Conservation (phyloP, 140 eudicot species). For the Cichorium intybus region DNA sequence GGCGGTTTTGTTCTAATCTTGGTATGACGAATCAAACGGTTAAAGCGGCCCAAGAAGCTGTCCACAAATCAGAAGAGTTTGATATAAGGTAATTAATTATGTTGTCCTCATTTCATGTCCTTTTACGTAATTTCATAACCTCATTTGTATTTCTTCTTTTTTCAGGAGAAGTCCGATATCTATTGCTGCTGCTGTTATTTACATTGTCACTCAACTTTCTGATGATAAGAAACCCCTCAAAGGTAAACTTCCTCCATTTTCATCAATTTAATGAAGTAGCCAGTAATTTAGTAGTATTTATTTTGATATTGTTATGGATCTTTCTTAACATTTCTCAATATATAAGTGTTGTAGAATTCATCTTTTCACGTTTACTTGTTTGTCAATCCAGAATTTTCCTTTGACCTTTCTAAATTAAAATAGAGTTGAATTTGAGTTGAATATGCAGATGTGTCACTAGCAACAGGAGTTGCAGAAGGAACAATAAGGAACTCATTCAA, state of each 20-base stretch:
- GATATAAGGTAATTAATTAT: conserved; percentile 58
- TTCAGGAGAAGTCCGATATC: conserved; percentile 84
- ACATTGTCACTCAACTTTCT: conserved; percentile 66
- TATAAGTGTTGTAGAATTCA: no score
- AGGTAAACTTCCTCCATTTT: conserved; percentile 36
- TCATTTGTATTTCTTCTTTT: background rate
- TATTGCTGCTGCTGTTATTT: conserved; percentile 80
- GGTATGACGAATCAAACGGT: conserved; percentile 55
- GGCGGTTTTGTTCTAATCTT: conserved; percentile 69
- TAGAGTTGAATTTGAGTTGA: background rate
- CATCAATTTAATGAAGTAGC: no score
- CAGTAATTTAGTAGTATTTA: no score
- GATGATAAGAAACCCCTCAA: conserved; percentile 70
- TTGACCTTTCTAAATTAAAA: background rate
- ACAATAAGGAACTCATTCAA: conserved; percentile 42
- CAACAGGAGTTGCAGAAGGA: conserved; percentile 43
- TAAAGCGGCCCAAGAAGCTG: conserved; percentile 68
- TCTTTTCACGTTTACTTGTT: no score
- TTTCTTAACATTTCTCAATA: no score
- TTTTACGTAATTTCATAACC: background rate
- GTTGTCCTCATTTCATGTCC: background rate
- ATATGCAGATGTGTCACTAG: conserved; percentile 37
- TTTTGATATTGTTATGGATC: no score
- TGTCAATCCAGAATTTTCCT: background rate
- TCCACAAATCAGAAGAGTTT: conserved; percentile 49